Percentiles rank a stretch among this genome's conserved stretches.
phyloP scores from a whole-genome alignment of 306 rosid genomes.

The Oemleria cerasiformis region DNA sequence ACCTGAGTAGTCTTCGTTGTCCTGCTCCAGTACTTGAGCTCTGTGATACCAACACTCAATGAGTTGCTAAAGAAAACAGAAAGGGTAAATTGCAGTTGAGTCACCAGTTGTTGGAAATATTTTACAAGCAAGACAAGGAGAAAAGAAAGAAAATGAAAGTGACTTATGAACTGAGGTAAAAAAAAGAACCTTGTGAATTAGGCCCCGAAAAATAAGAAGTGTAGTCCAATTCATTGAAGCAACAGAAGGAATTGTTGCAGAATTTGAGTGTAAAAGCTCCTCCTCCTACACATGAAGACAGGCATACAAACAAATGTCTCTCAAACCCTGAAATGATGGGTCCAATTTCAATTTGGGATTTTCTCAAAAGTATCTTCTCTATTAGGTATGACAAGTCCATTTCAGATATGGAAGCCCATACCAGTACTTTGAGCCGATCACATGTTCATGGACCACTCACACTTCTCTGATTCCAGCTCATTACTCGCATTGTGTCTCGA shows the following conservation, averaged over 20 bases:
- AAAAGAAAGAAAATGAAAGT: constrained; percentile 21
- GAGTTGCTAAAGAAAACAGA: background rate
- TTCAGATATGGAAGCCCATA: constrained; percentile 10
- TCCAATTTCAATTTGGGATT: background rate
- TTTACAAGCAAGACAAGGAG: constrained; percentile 20
- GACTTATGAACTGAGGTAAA: constrained; percentile 32
- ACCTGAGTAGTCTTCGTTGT: too few relatives aligned
- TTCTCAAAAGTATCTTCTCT: background rate
- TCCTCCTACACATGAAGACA: constrained; percentile 2
- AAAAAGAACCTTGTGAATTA: constrained; percentile 9
- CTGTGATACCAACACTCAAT: too few relatives aligned
- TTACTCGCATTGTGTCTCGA: background rate
- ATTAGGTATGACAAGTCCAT: background rate
- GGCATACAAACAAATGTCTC: constrained; percentile 7
- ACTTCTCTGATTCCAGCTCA: constrained; percentile 7
- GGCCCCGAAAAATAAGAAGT: constrained; percentile 5
- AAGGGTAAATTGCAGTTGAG: background rate
- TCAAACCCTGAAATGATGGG: background rate
- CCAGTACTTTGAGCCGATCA: too few relatives aligned
- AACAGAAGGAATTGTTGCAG: constrained; percentile 8
- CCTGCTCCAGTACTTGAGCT: too few relatives aligned
- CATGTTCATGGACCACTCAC: constrained; percentile 18
- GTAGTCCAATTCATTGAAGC: constrained; percentile 4
- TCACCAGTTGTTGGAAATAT: background rate
- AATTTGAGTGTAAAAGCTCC: background rate